A percentile compares a stretch with the other conserved stretches of the same genome.
These are phyloP conservation scores for Batkoa obscura DNA, from an alignment of 371 early-diverging fungal species.

Conservation along the genomic window DNA sequence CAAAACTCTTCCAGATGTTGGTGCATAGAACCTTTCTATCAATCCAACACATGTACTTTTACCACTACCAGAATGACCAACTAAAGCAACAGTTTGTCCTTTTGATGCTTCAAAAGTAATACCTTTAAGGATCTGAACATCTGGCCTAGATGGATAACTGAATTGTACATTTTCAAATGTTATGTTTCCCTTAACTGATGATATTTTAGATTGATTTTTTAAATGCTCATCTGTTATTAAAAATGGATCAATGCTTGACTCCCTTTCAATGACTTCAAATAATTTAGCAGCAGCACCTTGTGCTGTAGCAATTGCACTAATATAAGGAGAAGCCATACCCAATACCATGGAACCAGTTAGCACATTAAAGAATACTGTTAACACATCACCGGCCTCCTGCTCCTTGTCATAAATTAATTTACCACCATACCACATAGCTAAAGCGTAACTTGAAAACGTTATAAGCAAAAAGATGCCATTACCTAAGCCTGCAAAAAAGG, in stretches of 20 bases:
- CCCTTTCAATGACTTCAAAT: conserved; percentile 51
- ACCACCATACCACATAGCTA: conserved; percentile 60
- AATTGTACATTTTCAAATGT: conserved; percentile 45
- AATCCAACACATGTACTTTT: conserved; percentile 74
- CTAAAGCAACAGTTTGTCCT: conserved; percentile 49
- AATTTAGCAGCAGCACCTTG: conserved; percentile 38
- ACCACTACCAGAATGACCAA: conserved; percentile 67
- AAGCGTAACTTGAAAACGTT: conserved; percentile 24
- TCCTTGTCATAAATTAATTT: conserved; percentile 21
- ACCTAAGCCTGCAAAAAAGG: conserved; percentile 24
- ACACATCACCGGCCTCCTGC: conserved; percentile 22
- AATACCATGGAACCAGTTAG: conserved; percentile 28
- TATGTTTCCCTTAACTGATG: conserved; percentile 27
- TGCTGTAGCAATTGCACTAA: conserved; percentile 33
- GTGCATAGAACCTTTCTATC: conserved; percentile 69
- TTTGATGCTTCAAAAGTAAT: conserved; percentile 16
- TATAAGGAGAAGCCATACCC: conserved; percentile 26
- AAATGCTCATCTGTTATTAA: conserved; percentile 27
- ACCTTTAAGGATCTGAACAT: conserved; percentile 30
- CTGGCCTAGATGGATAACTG: conserved; percentile 44
- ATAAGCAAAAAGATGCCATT: conserved; percentile 18
- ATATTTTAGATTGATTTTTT: conserved; percentile 26
- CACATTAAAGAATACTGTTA: conserved; percentile 43
- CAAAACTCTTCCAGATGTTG: conserved; percentile 9
- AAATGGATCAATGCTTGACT: conserved; percentile 35